Evolutionary conservation across 2,329 filamentous ascomycete genomes (phyloP), one percentile per base, ranked within the genome.

Genomic region (Penicillium sp.): DNA sequence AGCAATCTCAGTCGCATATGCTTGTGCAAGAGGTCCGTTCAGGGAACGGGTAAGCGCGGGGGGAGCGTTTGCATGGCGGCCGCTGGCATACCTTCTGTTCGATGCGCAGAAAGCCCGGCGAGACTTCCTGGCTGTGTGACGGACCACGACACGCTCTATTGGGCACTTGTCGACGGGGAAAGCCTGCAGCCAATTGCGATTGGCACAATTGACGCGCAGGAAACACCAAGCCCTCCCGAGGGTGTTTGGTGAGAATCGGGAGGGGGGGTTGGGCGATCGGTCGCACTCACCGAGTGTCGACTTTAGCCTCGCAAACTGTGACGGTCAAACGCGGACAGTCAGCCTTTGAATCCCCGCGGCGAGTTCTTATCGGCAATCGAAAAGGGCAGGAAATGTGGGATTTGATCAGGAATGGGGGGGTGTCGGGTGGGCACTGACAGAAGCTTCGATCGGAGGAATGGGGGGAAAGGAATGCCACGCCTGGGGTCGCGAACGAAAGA

Each of bases 21-120:
- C 39, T 29, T 42, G 39, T 30, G 39, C 17, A 9, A 42, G 12
- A 29, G 18, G 26, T 20, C 20, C 26, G 26, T 42, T 29, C 17
- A 27, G 7, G 26, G 52, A 57, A 76, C 74, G 56, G 76, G 73
- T 60, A 76, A 73, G 67, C 82, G 80, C 70, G 83, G 81, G 63
- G 81, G 77, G 67, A 79, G 20, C 59, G 82, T 75, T 72, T 87
- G 85, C 68, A 88, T 75, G 63, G 81, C 81, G 77, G 84, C 82
- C 71, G 82, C 84, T 74, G 81, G 84, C 83, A 83, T 85, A 69
- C 71, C 72, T 77, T 80, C 75, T 58, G 54, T 37, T 58, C 40
- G 48, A 61, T 56, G 55, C 58, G 55, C 62, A 60, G 52, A 56
- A 58, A 56, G 56, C 41, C 54, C 55, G 29, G 32, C 33, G 43